A percentile compares a stretch with the other conserved stretches of the same genome.
Evolutionary conservation across 192 early-diverging fungal species (phyloP).

Genomic region (Gorgonomyces haynaldii): DNA sequence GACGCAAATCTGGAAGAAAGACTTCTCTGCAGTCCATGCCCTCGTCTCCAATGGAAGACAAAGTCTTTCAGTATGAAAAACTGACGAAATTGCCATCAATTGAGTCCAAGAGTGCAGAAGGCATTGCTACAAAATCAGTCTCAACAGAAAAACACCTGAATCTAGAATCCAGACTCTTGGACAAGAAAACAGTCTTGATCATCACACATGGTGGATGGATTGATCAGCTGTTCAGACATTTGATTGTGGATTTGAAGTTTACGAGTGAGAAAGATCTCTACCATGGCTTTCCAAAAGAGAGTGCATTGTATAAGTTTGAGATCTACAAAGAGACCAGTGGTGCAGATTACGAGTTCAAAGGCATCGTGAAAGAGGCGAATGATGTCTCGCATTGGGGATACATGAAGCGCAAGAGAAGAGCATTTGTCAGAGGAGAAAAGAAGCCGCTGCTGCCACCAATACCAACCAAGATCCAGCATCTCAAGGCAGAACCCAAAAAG

Average conservation of each 20-base stretch:
- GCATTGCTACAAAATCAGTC: no score
- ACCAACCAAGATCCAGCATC: no score
- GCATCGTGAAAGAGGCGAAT: conserved; percentile 25
- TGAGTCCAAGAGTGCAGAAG: no score
- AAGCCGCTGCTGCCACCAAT: no score
- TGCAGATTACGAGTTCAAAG: conserved; percentile 33
- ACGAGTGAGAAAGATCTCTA: conserved; percentile 4
- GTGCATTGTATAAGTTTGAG: conserved; percentile 22
- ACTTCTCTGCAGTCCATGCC: no score
- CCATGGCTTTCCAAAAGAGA: conserved; percentile 30
- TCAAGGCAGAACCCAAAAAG: conserved; percentile 1
- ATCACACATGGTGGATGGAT: conserved; percentile 40
- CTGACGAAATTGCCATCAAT: no score
- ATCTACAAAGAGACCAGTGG: conserved; percentile 24
- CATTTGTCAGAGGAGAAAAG: not conserved
- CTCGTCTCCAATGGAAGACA: no score
- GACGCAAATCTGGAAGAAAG: no score
- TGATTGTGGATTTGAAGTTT: conserved; percentile 30
- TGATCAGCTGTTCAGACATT: conserved; percentile 19
- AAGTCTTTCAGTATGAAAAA: no score
- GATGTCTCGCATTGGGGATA: conserved; percentile 29
- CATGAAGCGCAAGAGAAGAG: not conserved
- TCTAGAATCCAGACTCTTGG: no score
- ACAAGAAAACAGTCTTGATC: no score
- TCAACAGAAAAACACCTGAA: no score